Evolutionary conservation across 495 filamentous ascomycete species (phyloP).

Genomic region (Aspergillus taichungensis): DNA sequence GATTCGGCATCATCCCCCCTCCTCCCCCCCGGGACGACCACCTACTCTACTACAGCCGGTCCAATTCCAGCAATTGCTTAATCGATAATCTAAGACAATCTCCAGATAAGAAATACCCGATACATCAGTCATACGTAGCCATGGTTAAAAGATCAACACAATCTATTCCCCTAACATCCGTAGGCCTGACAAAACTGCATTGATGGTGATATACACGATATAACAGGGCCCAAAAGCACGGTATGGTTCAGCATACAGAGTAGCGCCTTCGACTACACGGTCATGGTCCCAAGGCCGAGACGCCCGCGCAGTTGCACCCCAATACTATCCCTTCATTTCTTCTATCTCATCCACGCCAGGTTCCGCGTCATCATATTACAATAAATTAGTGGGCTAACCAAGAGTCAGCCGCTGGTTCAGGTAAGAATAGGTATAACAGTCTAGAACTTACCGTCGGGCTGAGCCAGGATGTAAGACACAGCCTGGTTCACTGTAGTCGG

Average conservation of each 20-base stretch:
- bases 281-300: constrained; percentile 12
- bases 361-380: constrained; percentile 23
- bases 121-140: background rate
- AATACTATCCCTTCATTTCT: constrained; percentile 25
- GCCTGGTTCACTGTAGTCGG: constrained; percentile 74
- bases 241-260: constrained; percentile 36
- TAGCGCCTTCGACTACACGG: constrained; percentile 19
- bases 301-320: constrained; percentile 19
- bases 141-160: background rate
- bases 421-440: background rate
- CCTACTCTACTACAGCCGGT: too few relatives aligned
- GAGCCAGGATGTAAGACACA: constrained; percentile 87
- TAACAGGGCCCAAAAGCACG: constrained; percentile 30
- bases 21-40: too few relatives aligned
- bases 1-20: too few relatives aligned
- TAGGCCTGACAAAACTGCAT: constrained; percentile 27
- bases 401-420: constrained; percentile 9
- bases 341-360: constrained; percentile 29
- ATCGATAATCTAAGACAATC: too few relatives aligned
- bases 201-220: constrained; percentile 43
- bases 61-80: too few relatives aligned
- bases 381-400: constrained; percentile 33
- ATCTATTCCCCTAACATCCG: background rate
- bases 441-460: constrained; percentile 66
- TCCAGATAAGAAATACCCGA: too few relatives aligned